Evolutionary conservation across 2,329 filamentous ascomycete species (phyloP), one percentile per base, ranked within the genome.

Genomic region (Dactylellina haptotyla): DNA sequence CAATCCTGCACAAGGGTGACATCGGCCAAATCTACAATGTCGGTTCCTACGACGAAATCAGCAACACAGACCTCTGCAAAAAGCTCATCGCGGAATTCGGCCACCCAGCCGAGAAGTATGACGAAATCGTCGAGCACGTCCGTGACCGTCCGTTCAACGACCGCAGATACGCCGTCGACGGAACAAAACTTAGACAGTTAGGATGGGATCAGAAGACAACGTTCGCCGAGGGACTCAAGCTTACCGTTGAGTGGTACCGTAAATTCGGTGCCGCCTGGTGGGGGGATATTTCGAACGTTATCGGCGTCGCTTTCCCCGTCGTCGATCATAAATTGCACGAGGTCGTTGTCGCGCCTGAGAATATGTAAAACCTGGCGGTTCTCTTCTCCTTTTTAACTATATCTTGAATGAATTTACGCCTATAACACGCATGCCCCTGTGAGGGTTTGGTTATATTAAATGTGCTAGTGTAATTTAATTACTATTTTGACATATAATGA

Each of bases 11-110:
- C 84, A 88, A 87, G 77, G 91, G 91, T 18, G 82, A 85, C 54
- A 83, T 90, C 32, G 90, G 90, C 0, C 89, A 93, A 78, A 87
- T 91, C 72, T 95, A 95, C 84, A 95, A 95, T 76, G 89, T 95
- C 8, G 89, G 89, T 46, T 93, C 91, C 0, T 85, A 86, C 72
- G 89, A 93, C 79, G 90, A 93, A 79, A 86, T 93, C 50, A 90
- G 89, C 75, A 93, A 93, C 79, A 82, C 90, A 16, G 84, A 88
- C 1, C 84, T 94, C 4, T 90, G 90, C 80, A 81, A 82, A 70
- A 86, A 85, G 79, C 83, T 94, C 16, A 83, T 93, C 25, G 82
- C 83, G 30, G 83, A 88, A 65, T 87, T 92, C 79, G 84, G 84
- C 18, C 84, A 90, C 67, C 83, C 85, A 67, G 84, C 88, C 59